Percentiles rank a stretch among this genome's conserved stretches.
Evolutionary conservation across 768 basidiomycete genomes (phyloP).

Genomic region (Termitomyces sp.): DNA sequence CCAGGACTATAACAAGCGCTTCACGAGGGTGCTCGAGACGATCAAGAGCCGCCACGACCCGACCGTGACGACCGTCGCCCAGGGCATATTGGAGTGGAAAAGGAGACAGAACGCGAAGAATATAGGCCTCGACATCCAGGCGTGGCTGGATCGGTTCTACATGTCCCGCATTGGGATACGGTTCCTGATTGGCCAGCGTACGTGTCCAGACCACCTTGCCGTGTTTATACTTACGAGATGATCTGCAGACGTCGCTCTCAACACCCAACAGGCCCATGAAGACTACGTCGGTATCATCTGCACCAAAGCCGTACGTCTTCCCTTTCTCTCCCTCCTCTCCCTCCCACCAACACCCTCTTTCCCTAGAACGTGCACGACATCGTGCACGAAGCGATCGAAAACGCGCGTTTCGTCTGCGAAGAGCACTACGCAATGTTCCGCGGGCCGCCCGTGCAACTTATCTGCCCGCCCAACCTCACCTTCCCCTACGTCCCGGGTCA

Average conservation of each 20-base stretch:
- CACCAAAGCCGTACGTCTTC: constrained; percentile 70
- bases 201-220: too few relatives aligned
- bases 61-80: constrained; percentile 94
- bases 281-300: constrained; percentile 98
- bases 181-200: constrained; percentile 95
- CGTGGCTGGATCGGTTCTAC: constrained; percentile 97
- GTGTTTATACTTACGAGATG: constrained; percentile 20
- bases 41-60: constrained; percentile 97
- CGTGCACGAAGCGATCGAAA: constrained; percentile 97
- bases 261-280: constrained; percentile 83
- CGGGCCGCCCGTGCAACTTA: constrained; percentile 93
- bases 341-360: not conserved
- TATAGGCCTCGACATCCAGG: constrained; percentile 86
- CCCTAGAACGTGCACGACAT: constrained; percentile 90
- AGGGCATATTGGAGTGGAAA: constrained; percentile 97
- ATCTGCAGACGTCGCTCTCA: constrained; percentile 82
- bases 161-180: constrained; percentile 95
- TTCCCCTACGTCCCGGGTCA: constrained; percentile 98
- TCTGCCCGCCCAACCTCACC: constrained; percentile 81
- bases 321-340: not conserved
- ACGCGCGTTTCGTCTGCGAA: constrained; percentile 91
- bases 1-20: constrained; percentile 86
- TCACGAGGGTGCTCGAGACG: constrained; percentile 80
- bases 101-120: constrained; percentile 60
- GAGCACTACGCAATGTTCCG: constrained; percentile 96